A percentile compares a stretch with the other conserved stretches of the same genome.
Conservation (phyloP, 164 flowering plant species). For the Dillenia turbinata region DNA sequence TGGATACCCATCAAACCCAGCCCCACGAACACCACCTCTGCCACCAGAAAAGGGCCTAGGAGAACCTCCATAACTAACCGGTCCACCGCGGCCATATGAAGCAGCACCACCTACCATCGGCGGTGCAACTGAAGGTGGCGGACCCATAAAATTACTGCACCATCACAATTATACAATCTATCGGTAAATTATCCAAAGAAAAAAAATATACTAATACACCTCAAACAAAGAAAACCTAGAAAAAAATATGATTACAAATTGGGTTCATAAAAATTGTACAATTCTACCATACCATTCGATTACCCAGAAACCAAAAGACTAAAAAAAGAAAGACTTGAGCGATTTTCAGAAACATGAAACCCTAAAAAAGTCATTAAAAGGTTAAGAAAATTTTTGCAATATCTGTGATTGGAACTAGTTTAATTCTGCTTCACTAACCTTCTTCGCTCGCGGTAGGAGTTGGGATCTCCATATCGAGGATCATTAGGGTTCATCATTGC, state of each 20-base stretch:
- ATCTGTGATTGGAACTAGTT: not conserved
- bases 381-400: not conserved
- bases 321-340: not conserved
- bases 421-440: conserved; percentile 28
- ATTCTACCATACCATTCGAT: too few relatives aligned
- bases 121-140: conserved; percentile 21
- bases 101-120: conserved; percentile 22
- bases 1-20: conserved; percentile 16
- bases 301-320: not conserved
- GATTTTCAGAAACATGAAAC: too few relatives aligned
- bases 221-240: not conserved
- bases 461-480: conserved; percentile 52
- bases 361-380: too few relatives aligned
- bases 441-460: conserved; percentile 75
- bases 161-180: too few relatives aligned
- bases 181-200: not conserved
- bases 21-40: conserved; percentile 17
- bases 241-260: not conserved
- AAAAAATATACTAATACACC: not conserved
- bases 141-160: conserved; percentile 41
- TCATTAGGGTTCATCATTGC: conserved; percentile 43
- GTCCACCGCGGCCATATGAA: conserved; percentile 33
- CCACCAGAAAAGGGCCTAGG: conserved; percentile 12
- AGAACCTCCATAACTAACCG: conserved; percentile 28
- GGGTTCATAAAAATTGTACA: too few relatives aligned